These are phyloP conservation scores for Orbilia quercus DNA, from an alignment of 2,329 filamentous ascomycete genomes.

Conservation along the genomic window DNA sequence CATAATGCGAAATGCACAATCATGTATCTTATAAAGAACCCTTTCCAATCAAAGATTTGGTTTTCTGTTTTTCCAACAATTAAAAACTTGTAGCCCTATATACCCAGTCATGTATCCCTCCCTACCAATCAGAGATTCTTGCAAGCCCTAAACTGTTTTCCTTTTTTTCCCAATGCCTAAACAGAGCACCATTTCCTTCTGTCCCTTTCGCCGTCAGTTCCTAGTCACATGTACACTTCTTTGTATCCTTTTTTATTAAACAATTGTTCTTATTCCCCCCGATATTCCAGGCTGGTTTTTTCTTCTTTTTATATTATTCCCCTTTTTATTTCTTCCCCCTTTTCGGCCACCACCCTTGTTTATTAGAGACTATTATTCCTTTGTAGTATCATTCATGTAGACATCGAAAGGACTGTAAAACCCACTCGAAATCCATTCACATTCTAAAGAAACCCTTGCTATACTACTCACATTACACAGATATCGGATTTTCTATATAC, in stretches of 20 bases:
- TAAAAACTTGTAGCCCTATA: slow-evolving; percentile 56
- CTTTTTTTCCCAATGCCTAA: too few relatives aligned
- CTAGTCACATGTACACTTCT: slow-evolving; percentile 44
- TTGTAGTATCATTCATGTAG: slow-evolving; percentile 49
- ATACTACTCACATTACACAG: slow-evolving; percentile 1
- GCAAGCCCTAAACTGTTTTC: slow-evolving; percentile 8
- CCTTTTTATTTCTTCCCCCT: slow-evolving; percentile 26
- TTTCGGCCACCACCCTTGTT: slow-evolving; percentile 49
- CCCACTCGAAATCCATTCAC: slow-evolving; percentile 10
- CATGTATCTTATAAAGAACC: slow-evolving; percentile 53
- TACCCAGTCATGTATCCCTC: slow-evolving; percentile 56
- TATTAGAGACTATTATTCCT: slow-evolving; percentile 44
- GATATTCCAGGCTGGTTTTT: slow-evolving; percentile 50
- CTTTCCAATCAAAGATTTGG: slow-evolving; percentile 25
- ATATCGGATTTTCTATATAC: slow-evolving; percentile 26
- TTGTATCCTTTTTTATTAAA: slow-evolving; percentile 34
- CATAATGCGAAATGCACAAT: slow-evolving; percentile 54
- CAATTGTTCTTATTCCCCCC: slow-evolving; percentile 19
- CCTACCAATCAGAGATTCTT: slow-evolving; percentile 35
- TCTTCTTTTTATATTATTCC: slow-evolving; percentile 53
- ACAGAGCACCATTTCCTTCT: not conserved
- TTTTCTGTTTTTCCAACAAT: slow-evolving; percentile 39
- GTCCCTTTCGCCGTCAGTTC: slow-evolving; percentile 12
- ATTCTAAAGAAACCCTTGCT: slow-evolving; percentile 1
- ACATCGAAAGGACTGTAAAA: slow-evolving; percentile 53